phyloP scores from a whole-genome alignment of 352 stramenopile species.

The Halophytophthora polymorphica region DNA sequence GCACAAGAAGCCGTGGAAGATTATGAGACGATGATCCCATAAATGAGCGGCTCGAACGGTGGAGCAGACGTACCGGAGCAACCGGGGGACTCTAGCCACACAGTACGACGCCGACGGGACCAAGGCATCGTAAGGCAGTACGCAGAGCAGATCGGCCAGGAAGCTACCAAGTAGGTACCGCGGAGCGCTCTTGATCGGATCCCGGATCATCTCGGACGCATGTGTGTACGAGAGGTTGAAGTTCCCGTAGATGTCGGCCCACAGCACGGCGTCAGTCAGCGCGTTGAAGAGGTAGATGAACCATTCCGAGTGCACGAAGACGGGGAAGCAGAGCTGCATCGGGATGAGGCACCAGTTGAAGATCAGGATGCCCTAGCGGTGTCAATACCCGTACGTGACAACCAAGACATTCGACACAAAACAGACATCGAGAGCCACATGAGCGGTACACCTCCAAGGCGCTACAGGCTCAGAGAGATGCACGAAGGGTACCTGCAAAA shows the following conservation, averaged over 20 bases:
- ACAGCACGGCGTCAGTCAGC: constrained; percentile 30
- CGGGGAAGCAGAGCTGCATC: constrained; percentile 37
- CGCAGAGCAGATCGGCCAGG: constrained; percentile 30
- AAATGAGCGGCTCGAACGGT: neutral
- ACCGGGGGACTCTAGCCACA: constrained; percentile 11
- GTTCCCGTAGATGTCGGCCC: constrained; percentile 42
- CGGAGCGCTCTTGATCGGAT: constrained; percentile 21
- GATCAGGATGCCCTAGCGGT: constrained; percentile 26
- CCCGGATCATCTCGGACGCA: constrained; percentile 25
- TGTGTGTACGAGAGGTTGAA: constrained; percentile 31
- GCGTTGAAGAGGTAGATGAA: constrained; percentile 21
- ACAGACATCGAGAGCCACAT: constrained; percentile 14
- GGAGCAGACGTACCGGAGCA: constrained; percentile 10
- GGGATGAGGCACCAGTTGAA: constrained; percentile 46
- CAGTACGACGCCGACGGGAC: constrained; percentile 7
- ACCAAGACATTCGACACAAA: too few species aligned
- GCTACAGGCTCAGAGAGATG: constrained; percentile 3
- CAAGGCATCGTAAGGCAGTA: constrained; percentile 35
- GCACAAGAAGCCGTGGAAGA: neutral
- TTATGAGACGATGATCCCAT: neutral
- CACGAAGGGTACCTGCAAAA: constrained; percentile 23
- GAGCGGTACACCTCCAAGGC: neutral
- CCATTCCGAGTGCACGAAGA: constrained; percentile 21
- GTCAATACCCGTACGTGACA: too few species aligned
- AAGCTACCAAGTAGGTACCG: constrained; percentile 26